phyloP scores from a whole-genome alignment of 2,329 filamentous ascomycete species.

The Reticulascus tulasneorum region DNA sequence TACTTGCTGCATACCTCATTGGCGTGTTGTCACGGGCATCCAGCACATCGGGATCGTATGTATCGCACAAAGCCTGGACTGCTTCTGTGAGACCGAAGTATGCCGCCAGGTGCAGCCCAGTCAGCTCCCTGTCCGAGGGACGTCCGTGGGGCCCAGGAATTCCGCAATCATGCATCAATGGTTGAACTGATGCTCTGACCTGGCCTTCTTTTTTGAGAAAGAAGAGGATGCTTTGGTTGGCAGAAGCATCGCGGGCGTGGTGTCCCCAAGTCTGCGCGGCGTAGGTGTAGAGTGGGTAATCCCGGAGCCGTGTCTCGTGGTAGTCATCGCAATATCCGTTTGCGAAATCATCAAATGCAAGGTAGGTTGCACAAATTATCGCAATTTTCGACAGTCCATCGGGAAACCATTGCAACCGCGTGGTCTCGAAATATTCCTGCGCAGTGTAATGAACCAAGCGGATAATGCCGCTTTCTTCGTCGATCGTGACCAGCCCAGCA shows the following conservation, averaged over 20 bases:
- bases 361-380: conserved; percentile 1
- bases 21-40: too few species aligned
- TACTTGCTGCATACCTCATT: too few species aligned
- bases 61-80: too few species aligned
- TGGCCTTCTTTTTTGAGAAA: background rate
- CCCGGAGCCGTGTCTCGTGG: too few species aligned
- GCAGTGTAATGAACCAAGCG: conserved; percentile 1
- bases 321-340: too few species aligned
- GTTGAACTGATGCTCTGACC: background rate
- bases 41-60: too few species aligned
- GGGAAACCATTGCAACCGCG: background rate
- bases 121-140: too few species aligned
- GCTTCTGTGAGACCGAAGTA: conserved; percentile 3
- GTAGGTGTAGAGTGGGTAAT: conserved; percentile 5
- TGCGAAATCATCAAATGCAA: background rate
- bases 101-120: background rate
- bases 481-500: background rate
- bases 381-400: background rate
- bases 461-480: background rate
- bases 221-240: too few species aligned
- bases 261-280: conserved; percentile 2
- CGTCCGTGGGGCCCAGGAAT: too few species aligned
- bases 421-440: background rate
- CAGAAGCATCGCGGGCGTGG: too few species aligned
- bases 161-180: background rate